Evolutionary conservation across 169 alveolate genomes (phyloP).

Genomic region (Plasmodium relictum): DNA sequence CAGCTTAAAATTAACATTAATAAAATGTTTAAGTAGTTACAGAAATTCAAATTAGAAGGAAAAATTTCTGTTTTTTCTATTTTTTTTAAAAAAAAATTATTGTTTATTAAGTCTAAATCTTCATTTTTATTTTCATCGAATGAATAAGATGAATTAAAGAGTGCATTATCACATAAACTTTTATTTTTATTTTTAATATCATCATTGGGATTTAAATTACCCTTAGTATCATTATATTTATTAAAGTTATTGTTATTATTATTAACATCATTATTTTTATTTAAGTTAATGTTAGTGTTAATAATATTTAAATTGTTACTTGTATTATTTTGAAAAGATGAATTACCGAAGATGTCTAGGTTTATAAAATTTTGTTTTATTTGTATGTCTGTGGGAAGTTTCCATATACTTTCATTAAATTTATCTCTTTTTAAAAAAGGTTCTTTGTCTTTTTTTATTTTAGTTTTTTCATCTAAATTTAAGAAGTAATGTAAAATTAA

Average conservation of each 20-base stretch:
- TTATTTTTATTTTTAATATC: not conserved
- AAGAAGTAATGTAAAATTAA: constrained; percentile 11
- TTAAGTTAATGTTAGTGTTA: not conserved
- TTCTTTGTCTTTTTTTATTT: not conserved
- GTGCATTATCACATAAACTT: not conserved
- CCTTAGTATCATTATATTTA: not conserved
- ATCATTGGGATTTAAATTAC: not conserved
- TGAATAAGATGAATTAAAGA: not conserved
- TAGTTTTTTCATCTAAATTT: not conserved
- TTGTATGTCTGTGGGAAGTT: constrained; percentile 16
- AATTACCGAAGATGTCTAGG: not conserved
- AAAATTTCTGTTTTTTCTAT: constrained; percentile 37
- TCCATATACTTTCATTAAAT: not conserved
- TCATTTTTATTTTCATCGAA: constrained; percentile 26
- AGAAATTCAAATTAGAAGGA: constrained; percentile 15
- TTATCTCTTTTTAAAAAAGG: not conserved
- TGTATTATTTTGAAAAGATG: not conserved
- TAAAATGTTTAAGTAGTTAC: not conserved
- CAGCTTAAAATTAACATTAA: not conserved
- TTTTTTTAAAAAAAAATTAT: constrained; percentile 20
- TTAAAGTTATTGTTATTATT: not conserved
- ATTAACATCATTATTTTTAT: not conserved
- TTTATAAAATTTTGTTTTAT: constrained; percentile 24
- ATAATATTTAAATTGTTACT: not conserved
- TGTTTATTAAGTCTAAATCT: not conserved